phyloP scores from a whole-genome alignment of 2,329 filamentous ascomycete genomes.

The Pseudodiploospora longispora region DNA sequence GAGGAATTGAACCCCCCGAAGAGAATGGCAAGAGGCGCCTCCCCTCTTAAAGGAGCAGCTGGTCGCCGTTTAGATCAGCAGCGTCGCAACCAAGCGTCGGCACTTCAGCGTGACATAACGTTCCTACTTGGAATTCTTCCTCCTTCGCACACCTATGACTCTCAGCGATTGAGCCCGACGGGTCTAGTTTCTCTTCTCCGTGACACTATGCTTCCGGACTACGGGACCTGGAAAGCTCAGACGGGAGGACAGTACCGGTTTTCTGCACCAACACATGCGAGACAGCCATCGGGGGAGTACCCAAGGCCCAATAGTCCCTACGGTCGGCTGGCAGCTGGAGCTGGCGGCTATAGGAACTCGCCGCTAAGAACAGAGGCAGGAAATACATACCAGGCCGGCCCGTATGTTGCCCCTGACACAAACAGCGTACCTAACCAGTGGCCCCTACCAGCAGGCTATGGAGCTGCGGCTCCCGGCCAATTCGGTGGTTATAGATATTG shows the following conservation, averaged over 20 bases:
- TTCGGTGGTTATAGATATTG: slow-evolving; percentile 29
- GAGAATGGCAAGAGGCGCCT: slow-evolving; percentile 82
- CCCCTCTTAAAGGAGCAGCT: slow-evolving; percentile 84
- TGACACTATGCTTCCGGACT: slow-evolving; percentile 57
- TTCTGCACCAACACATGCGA: slow-evolving; percentile 27
- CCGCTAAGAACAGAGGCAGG: slow-evolving; percentile 40
- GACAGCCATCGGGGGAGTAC: slow-evolving; percentile 37
- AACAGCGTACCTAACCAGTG: slow-evolving; percentile 18
- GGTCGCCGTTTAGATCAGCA: slow-evolving; percentile 78
- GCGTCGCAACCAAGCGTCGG: slow-evolving; percentile 53
- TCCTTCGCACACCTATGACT: slow-evolving; percentile 61
- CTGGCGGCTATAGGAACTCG: slow-evolving; percentile 42
- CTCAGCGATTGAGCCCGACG: slow-evolving; percentile 59
- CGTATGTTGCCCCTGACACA: slow-evolving; percentile 22
- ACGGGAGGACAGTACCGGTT: slow-evolving; percentile 28
- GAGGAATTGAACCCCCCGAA: slow-evolving; percentile 68
- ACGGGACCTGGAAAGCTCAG: slow-evolving; percentile 43
- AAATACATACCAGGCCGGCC: slow-evolving; percentile 17
- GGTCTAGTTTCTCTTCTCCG: slow-evolving; percentile 68
- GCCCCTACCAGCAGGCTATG: slow-evolving; percentile 22
- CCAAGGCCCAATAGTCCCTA: slow-evolving; percentile 41
- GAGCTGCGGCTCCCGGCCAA: slow-evolving; percentile 24
- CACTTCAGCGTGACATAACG: slow-evolving; percentile 63
- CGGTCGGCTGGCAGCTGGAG: slow-evolving; percentile 30
- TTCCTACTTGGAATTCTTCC: slow-evolving; percentile 68